These are phyloP conservation scores for Glaciozyma antarctica DNA, from an alignment of 768 basidiomycete genomes.

Conservation along the genomic window DNA sequence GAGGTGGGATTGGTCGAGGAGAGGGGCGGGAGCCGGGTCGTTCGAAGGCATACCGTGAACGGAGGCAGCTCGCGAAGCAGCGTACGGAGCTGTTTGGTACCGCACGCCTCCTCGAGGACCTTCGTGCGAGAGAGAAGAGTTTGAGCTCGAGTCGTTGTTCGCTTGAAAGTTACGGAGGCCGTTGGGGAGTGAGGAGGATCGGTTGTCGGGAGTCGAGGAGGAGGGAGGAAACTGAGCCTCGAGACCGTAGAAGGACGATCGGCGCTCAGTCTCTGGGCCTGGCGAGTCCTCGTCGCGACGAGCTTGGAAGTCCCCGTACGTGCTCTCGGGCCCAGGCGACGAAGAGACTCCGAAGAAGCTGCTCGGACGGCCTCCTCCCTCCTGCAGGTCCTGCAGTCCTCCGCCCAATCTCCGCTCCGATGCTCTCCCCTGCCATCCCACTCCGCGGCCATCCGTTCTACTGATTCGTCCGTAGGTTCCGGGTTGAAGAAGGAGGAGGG, in stretches of 20 bases:
- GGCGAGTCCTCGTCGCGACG: not conserved
- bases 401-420: not conserved
- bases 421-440: not conserved
- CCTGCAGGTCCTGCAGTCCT: not conserved
- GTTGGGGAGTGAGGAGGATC: not conserved
- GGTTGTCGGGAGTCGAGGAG: not conserved
- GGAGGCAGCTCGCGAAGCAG: conserved; percentile 14
- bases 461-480: not conserved
- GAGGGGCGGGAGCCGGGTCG: conserved; percentile 15
- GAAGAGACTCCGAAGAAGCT: not conserved
- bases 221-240: not conserved
- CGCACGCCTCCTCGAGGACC: conserved; percentile 6
- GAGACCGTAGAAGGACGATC: conserved; percentile 25
- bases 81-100: conserved; percentile 23
- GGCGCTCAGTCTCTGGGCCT: not conserved
- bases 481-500: not conserved
- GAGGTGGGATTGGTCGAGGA: conserved; percentile 35
- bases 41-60: conserved; percentile 16
- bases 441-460: not conserved
- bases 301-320: not conserved
- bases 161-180: not conserved
- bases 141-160: conserved; percentile 20
- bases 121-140: conserved; percentile 15
- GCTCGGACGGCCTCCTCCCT: not conserved
- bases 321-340: not conserved